These are phyloP conservation scores for Colletotrichum karsti DNA, from an alignment of 2,329 filamentous ascomycete genomes.

Conservation along the genomic window DNA sequence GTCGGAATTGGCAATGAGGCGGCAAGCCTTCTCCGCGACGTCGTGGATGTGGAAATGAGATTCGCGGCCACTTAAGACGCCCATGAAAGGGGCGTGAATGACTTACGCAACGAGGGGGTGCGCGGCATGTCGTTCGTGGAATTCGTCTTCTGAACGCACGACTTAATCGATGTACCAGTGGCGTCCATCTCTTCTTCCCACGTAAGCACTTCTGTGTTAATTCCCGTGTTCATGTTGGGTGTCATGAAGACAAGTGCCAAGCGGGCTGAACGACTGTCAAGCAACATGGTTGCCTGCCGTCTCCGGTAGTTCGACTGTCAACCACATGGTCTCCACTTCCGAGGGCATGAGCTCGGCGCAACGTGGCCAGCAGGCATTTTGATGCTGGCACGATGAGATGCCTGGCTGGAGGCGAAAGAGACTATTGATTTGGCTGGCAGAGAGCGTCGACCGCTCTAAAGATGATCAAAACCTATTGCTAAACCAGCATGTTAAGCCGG, in stretches of 20 bases:
- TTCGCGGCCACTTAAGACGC: neutral
- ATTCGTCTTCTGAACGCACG: no score
- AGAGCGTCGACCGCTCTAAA: no score
- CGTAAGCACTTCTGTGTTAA: neutral
- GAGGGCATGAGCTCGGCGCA: neutral
- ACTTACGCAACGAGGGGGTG: neutral
- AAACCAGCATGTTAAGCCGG: no score
- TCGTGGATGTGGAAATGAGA: conserved; percentile 20
- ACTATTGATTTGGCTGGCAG: no score
- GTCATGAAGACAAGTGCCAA: neutral
- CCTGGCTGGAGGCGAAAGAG: neutral
- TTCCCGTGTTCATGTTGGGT: neutral
- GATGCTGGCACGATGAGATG: neutral
- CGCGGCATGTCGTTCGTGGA: neutral
- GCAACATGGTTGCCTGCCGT: neutral
- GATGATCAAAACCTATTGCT: neutral
- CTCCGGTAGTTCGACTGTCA: neutral
- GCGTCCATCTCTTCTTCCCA: neutral
- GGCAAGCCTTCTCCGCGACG: neutral
- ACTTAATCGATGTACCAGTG: no score
- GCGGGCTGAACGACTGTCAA: neutral
- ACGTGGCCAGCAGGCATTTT: no score
- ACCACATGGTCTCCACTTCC: neutral
- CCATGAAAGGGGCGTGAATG: neutral
- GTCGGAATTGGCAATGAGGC: neutral